Percentiles rank a stretch among this genome's conserved stretches.
Conservation (phyloP, 1,284 basidiomycete species). For the Trichosporon inkin region DNA sequence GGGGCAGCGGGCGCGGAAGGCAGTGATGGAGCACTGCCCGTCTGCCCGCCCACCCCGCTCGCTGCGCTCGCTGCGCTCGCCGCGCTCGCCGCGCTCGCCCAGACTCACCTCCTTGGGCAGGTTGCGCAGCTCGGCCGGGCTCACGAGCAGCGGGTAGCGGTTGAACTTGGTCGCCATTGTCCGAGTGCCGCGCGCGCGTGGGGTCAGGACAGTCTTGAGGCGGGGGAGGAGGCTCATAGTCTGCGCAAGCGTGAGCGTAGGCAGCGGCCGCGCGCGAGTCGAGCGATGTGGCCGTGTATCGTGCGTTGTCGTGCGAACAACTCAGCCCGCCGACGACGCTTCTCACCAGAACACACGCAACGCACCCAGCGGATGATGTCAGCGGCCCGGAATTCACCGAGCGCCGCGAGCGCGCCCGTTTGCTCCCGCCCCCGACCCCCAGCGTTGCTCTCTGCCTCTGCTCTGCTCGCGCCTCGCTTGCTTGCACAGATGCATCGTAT, state of each 20-base stretch:
- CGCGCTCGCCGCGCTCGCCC: background rate
- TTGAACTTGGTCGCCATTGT: background rate
- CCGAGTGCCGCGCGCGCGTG: background rate
- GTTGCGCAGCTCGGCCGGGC: background rate
- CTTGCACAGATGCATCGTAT: constrained; percentile 10
- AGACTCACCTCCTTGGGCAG: constrained; percentile 4
- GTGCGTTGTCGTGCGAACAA: no score
- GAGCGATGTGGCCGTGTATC: no score
- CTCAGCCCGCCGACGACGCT: no score
- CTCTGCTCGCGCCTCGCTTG: background rate
- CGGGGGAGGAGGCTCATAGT: background rate
- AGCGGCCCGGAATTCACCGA: no score
- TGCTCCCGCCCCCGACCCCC: no score
- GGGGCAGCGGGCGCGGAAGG: no score
- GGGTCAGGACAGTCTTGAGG: background rate
- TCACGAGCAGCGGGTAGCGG: background rate
- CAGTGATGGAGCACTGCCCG: no score
- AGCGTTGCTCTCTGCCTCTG: background rate
- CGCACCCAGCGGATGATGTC: no score
- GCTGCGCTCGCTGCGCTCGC: background rate
- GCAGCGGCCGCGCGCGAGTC: no score
- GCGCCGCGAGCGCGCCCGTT: no score
- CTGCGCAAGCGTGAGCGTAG: background rate
- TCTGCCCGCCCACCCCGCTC: no score
- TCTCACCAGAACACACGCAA: no score